phyloP scores from a whole-genome alignment of 2,329 filamentous ascomycete genomes.

The Exophiala sp. region DNA sequence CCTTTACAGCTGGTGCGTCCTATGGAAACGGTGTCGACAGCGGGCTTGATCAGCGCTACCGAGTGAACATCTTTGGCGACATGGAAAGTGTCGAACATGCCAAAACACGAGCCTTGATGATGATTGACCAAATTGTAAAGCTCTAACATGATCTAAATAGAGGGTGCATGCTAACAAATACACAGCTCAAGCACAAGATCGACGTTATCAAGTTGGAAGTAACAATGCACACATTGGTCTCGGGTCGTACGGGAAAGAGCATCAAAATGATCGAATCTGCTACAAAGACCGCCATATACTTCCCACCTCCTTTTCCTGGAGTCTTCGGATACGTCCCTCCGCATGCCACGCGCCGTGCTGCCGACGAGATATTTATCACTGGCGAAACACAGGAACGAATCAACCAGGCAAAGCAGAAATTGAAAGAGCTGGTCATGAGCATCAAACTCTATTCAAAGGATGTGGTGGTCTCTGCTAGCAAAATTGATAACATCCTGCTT shows the following conservation, averaged over 20 bases:
- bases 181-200: slow-evolving; percentile 56
- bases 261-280: slow-evolving; percentile 96
- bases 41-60: slow-evolving; percentile 80
- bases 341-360: slow-evolving; percentile 74
- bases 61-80: slow-evolving; percentile 92
- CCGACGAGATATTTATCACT: slow-evolving; percentile 92
- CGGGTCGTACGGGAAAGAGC: slow-evolving; percentile 90
- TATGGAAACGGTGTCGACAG: slow-evolving; percentile 74
- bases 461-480: slow-evolving; percentile 80
- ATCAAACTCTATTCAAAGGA: slow-evolving; percentile 89
- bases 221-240: slow-evolving; percentile 85
- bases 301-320: slow-evolving; percentile 87
- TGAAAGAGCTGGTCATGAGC: slow-evolving; percentile 77
- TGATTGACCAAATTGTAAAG: slow-evolving; percentile 89
- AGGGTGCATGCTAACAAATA: slow-evolving; percentile 13
- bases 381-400: slow-evolving; percentile 83
- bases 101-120: slow-evolving; percentile 91
- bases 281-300: slow-evolving; percentile 96
- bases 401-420: slow-evolving; percentile 80
- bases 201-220: slow-evolving; percentile 80
- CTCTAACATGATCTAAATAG: neutral
- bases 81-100: slow-evolving; percentile 94
- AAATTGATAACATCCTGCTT: slow-evolving; percentile 91
- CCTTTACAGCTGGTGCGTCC: slow-evolving; percentile 64
- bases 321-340: slow-evolving; percentile 87